Percentiles rank a stretch among this genome's conserved stretches.
These are phyloP conservation scores for Chloropicon primus DNA, from an alignment of 139 green algal genomes.

Conservation along the genomic window DNA sequence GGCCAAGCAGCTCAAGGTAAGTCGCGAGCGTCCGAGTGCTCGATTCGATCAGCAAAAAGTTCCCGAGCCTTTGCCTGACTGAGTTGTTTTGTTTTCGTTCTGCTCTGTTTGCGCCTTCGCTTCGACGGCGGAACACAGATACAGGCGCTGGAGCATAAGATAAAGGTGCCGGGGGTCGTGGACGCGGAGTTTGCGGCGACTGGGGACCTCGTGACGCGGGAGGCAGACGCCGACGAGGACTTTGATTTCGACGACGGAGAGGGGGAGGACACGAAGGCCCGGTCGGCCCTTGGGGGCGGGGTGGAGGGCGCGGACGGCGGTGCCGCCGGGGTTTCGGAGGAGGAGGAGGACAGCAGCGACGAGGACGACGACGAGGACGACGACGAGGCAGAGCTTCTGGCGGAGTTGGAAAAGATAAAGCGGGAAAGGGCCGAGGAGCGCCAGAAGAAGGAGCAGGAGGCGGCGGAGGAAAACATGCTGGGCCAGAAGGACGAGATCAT, in stretches of 20 bases:
- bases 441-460: constrained; percentile 21
- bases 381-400: constrained; percentile 81
- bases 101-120: constrained; percentile 6
- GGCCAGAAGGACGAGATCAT: constrained; percentile 53
- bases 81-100: constrained; percentile 23
- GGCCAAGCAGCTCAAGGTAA: neutral
- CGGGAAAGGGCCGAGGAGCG: constrained; percentile 64
- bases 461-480: constrained; percentile 25
- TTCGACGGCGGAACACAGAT: neutral
- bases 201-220: constrained; percentile 3
- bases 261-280: constrained; percentile 37
- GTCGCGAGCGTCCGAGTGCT: too few species aligned
- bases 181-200: constrained; percentile 44
- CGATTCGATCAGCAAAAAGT: constrained; percentile 35
- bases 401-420: constrained; percentile 90
- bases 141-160: neutral
- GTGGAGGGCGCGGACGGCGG: neutral
- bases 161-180: constrained; percentile 52
- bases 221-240: constrained; percentile 37
- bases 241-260: constrained; percentile 29
- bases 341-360: neutral
- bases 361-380: constrained; percentile 31
- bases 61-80: constrained; percentile 44
- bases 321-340: neutral
- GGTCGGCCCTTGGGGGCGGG: neutral